A percentile compares a stretch with the other conserved stretches of the same genome.
These are phyloP conservation scores for Metarhizium anisopliae DNA, from an alignment of 2,329 filamentous ascomycete genomes.

Conservation along the genomic window DNA sequence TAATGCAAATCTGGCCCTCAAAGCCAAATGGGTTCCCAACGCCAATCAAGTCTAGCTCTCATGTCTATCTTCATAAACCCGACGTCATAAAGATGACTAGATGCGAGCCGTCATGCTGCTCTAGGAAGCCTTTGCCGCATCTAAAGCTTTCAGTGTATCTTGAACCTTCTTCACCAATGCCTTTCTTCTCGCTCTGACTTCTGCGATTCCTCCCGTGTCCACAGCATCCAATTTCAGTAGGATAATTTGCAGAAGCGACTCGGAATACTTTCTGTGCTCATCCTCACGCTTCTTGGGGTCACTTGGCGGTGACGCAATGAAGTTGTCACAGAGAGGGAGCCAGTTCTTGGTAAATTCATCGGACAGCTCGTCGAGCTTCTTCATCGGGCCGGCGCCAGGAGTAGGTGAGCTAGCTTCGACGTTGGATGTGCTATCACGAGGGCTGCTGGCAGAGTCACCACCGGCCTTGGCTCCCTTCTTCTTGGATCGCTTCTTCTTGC, in stretches of 20 bases:
- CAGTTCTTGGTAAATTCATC: conserved; percentile 55
- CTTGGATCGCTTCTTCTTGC: conserved; percentile 31
- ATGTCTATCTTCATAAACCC: neutral
- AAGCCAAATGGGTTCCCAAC: neutral
- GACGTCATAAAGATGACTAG: neutral
- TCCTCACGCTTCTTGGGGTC: conserved; percentile 61
- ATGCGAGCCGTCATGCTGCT: neutral
- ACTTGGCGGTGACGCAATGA: conserved; percentile 50
- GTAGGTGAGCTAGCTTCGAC: conserved; percentile 21
- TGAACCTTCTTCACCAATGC: conserved; percentile 67
- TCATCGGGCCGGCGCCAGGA: conserved; percentile 26
- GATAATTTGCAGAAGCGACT: conserved; percentile 68
- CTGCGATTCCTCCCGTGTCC: conserved; percentile 60
- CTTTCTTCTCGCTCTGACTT: conserved; percentile 58
- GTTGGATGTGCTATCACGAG: conserved; percentile 33
- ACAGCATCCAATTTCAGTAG: conserved; percentile 69
- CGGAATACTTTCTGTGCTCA: conserved; percentile 65
- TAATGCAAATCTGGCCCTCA: neutral
- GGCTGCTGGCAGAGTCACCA: conserved; percentile 33
- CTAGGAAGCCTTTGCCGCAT: conserved; percentile 30
- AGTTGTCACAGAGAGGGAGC: conserved; percentile 56
- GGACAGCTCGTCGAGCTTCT: conserved; percentile 59
- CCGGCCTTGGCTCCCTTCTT: conserved; percentile 32
- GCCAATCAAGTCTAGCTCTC: neutral
- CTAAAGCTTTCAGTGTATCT: conserved; percentile 54